Evolutionary conservation across 225 moss, liverwort and hornwort species (phyloP).

Genomic region (Anthoceros angustus): DNA sequence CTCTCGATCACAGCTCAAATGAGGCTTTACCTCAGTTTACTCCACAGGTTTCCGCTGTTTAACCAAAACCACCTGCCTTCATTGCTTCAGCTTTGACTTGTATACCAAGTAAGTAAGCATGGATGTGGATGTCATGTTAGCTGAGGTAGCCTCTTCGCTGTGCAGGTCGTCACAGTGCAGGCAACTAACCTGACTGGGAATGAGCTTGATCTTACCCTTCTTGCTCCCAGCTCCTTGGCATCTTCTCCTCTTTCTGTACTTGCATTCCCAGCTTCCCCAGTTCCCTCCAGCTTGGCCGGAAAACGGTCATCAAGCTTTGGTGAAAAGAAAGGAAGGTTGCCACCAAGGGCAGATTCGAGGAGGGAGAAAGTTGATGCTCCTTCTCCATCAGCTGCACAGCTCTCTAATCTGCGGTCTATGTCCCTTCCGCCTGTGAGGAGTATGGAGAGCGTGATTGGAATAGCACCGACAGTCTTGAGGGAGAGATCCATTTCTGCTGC

Average conservation of each 20-base stretch:
- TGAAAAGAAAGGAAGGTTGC: slow-evolving; percentile 40
- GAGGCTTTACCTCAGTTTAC: slow-evolving; percentile 57
- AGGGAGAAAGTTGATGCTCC: slow-evolving; percentile 26
- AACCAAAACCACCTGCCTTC: neutral
- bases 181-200: slow-evolving; percentile 87
- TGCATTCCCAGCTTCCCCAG: slow-evolving; percentile 40
- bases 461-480: slow-evolving; percentile 69
- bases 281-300: slow-evolving; percentile 34
- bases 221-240: slow-evolving; percentile 87
- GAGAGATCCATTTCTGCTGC: slow-evolving; percentile 64
- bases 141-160: slow-evolving; percentile 10
- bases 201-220: slow-evolving; percentile 75
- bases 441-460: slow-evolving; percentile 89
- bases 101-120: neutral
- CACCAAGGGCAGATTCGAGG: slow-evolving; percentile 23
- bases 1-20: slow-evolving; percentile 30
- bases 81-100: too few relatives aligned
- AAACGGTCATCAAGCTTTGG: slow-evolving; percentile 35
- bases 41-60: slow-evolving; percentile 33
- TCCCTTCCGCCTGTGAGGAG: slow-evolving; percentile 87
- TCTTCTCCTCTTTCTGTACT: slow-evolving; percentile 52
- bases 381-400: slow-evolving; percentile 22
- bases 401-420: slow-evolving; percentile 23
- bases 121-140: too few relatives aligned
- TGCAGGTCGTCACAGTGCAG: slow-evolving; percentile 88